Evolutionary conservation across 768 basidiomycete genomes (phyloP).

Genomic region (Trametes villosa): DNA sequence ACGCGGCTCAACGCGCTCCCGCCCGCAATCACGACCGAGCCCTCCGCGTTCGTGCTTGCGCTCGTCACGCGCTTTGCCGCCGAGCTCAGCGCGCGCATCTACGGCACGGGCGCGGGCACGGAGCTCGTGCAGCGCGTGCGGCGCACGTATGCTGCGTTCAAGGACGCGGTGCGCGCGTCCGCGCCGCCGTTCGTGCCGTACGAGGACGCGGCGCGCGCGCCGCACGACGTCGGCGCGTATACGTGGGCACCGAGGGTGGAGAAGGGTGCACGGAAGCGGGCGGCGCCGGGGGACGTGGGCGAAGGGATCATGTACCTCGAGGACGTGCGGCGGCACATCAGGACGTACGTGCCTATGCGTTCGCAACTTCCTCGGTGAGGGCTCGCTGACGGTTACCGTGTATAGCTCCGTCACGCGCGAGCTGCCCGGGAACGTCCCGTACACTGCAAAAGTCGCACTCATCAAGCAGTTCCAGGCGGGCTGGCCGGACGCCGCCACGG

Average conservation of each 20-base stretch:
- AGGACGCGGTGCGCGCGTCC: conserved; percentile 41
- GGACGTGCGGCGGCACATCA: conserved; percentile 6
- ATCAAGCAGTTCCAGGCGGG: conserved; percentile 21
- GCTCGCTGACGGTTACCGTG: not conserved
- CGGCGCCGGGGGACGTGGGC: not conserved
- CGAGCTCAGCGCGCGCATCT: conserved; percentile 11
- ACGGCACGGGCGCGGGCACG: conserved; percentile 30
- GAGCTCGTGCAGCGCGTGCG: conserved; percentile 42
- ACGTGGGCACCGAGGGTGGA: not conserved
- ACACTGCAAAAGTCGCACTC: conserved; percentile 34
- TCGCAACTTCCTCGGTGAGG: not conserved
- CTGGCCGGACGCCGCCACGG: conserved; percentile 26
- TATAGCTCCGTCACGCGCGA: conserved; percentile 51
- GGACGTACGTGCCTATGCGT: not conserved
- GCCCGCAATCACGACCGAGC: conserved; percentile 19
- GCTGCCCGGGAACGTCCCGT: conserved; percentile 66
- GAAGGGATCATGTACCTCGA: conserved; percentile 33
- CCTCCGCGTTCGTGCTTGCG: conserved; percentile 23
- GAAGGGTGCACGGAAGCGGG: conserved; percentile 16
- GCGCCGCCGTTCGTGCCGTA: conserved; percentile 48
- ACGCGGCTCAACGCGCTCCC: conserved; percentile 20
- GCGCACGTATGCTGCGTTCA: conserved; percentile 38
- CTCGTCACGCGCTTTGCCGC: conserved; percentile 20
- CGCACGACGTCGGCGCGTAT: not conserved
- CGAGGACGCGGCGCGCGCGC: conserved; percentile 20